Evolutionary conservation across 1,139 yeast species (phyloP), one percentile per base, ranked within the genome.

Genomic region (Yamadazyma friedrichii): DNA sequence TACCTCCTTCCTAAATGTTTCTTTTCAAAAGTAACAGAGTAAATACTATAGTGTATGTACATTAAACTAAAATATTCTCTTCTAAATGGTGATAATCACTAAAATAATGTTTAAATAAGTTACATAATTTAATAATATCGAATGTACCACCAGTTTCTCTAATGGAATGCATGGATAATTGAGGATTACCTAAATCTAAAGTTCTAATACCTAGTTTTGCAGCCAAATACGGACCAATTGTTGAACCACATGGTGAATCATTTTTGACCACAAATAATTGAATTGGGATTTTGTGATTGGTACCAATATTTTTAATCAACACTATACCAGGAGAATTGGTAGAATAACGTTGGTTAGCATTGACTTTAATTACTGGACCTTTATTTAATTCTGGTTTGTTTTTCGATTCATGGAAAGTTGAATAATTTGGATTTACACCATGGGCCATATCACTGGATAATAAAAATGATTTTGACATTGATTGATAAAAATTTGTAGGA

Each of bases 391-490:
- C 75, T 1, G 98, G 98, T 48, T 81, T 80, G 62, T 91, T 95
- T 47, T 76, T 70, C 12, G 78, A 60, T 59, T 93, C 98, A 61
- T 93, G 87, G 53, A 78, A 78, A 39, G 74, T 76, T 9, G 78
- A 67, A 62, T 91, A 93, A 63, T 93, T 93, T 46, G 98, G 98
- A 59, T 93, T 96, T 30, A 91, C 84, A 25, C 96, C 98, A 58
- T 93, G 98, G 1, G 98, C 96, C 82, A 88, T 93, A 60, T 93
- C 98, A 0, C 96, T 88, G 0, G 98, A 91, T 39, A 93, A 65
- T 52, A 93, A 76, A 63, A 93, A 91, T 1, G 98, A 88, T 58
- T 83, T 85, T 11, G 96, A 78, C 65, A 85, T 77, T 1, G 88
- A 65, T 58, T 84, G 83, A 50, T 78, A 76, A 48, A 79, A 76